Conservation (phyloP, 495 filamentous ascomycete genomes). For the Elasticomyces elasticus region DNA sequence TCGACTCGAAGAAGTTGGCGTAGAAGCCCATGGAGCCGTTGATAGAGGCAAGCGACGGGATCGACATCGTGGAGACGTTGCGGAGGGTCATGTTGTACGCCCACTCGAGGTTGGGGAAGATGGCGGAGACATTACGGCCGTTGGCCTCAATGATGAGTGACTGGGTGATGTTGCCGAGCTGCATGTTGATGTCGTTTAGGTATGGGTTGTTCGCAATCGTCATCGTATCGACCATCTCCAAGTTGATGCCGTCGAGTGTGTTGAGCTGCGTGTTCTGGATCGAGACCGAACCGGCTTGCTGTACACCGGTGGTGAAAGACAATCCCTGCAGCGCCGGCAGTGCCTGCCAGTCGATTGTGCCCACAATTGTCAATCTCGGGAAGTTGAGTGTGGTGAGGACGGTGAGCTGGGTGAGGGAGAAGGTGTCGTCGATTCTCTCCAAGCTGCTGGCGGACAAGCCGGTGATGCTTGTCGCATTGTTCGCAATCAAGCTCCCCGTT, state of each 20-base stretch:
- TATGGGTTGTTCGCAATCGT: constrained; percentile 32
- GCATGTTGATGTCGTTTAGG: constrained; percentile 37
- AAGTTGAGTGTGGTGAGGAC: constrained; percentile 55
- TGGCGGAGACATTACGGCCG: constrained; percentile 40
- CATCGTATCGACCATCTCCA: constrained; percentile 53
- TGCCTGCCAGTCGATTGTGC: constrained; percentile 56
- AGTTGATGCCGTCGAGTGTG: constrained; percentile 66
- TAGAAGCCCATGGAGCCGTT: constrained; percentile 77
- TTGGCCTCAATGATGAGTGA: constrained; percentile 54
- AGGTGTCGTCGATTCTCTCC: constrained; percentile 46
- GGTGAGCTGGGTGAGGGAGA: constrained; percentile 56
- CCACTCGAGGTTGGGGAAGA: constrained; percentile 65
- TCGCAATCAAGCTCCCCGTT: constrained; percentile 54
- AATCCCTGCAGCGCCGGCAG: constrained; percentile 61
- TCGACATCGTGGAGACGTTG: constrained; percentile 62
- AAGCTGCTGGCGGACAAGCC: constrained; percentile 44
- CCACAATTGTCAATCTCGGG: constrained; percentile 51
- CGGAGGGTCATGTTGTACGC: constrained; percentile 79
- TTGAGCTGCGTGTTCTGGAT: constrained; percentile 78
- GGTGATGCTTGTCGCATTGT: constrained; percentile 50
- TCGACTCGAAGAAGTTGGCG: constrained; percentile 58
- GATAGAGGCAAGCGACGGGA: constrained; percentile 68
- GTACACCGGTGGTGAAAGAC: constrained; percentile 46
- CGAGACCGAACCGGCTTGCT: constrained; percentile 49
- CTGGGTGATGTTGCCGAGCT: constrained; percentile 57